Evolutionary conservation across 1,139 yeast species (phyloP).

Genomic region (Pichia sp.): DNA sequence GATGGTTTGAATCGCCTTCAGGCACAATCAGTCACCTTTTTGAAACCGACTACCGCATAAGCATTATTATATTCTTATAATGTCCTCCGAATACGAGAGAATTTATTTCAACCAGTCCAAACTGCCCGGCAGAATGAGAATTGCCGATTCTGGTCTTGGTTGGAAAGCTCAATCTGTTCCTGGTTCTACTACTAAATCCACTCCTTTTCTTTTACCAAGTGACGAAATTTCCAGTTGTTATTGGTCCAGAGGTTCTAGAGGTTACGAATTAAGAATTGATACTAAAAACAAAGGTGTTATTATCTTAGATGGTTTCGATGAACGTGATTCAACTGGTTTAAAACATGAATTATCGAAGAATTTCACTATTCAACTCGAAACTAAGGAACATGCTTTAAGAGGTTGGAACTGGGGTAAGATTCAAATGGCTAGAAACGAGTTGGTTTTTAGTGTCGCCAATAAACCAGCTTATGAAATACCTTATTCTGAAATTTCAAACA

Average conservation of each 20-base stretch:
- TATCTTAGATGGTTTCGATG: constrained; percentile 86
- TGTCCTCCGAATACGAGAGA: constrained; percentile 62
- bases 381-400: constrained; percentile 82
- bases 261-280: constrained; percentile 81
- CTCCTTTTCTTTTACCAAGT: constrained; percentile 80
- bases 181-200: constrained; percentile 50
- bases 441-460: constrained; percentile 79
- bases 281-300: constrained; percentile 86
- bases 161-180: constrained; percentile 72
- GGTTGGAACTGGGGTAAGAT: constrained; percentile 99
- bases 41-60: not conserved
- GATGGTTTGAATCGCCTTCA: no score
- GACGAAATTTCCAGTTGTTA: constrained; percentile 73
- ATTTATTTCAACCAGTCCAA: constrained; percentile 85
- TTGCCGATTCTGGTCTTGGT: constrained; percentile 92
- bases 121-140: constrained; percentile 81
- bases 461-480: constrained; percentile 92
- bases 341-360: constrained; percentile 80
- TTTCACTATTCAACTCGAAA: constrained; percentile 68
- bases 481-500: constrained; percentile 68
- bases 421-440: constrained; percentile 86
- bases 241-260: constrained; percentile 94
- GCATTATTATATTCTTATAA: constrained; percentile 4
- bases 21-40: no score
- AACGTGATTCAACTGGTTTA: constrained; percentile 69